Evolutionary conservation across 345 rosid species (phyloP).

Genomic region (Linum usitatissimum): DNA sequence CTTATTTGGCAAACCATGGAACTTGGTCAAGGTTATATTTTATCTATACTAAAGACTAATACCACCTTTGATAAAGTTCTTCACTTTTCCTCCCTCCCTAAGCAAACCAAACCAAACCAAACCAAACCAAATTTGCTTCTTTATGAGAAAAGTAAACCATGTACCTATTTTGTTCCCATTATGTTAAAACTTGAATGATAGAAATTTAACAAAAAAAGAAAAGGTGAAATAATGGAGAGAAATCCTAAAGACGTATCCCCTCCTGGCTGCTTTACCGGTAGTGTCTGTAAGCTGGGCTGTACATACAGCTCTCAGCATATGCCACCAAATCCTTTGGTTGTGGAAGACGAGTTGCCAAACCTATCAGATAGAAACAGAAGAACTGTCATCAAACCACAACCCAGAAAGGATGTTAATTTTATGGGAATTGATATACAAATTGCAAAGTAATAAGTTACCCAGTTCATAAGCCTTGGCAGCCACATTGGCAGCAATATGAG

Average conservation of each 20-base stretch:
- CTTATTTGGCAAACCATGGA: neutral
- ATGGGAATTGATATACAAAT: neutral
- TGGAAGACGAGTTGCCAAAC: slow-evolving; percentile 81
- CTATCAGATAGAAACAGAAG: slow-evolving; percentile 19
- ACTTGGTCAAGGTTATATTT: neutral
- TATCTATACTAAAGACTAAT: neutral
- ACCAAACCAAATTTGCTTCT: neutral
- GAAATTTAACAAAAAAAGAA: neutral
- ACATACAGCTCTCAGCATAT: slow-evolving; percentile 87
- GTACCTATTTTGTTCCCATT: neutral
- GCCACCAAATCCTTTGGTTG: slow-evolving; percentile 63
- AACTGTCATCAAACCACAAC: neutral
- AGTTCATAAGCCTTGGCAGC: slow-evolving; percentile 91
- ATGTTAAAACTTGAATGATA: neutral
- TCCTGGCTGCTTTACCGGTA: slow-evolving; percentile 13
- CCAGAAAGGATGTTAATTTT: neutral
- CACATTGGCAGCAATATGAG: slow-evolving; percentile 77
- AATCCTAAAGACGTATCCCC: neutral
- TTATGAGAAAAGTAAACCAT: neutral
- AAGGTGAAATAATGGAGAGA: too few relatives aligned
- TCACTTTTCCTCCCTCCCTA: neutral
- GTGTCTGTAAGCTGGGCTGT: slow-evolving; percentile 60
- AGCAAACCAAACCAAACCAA: neutral
- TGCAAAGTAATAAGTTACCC: slow-evolving; percentile 30
- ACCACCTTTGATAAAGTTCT: neutral